Evolutionary conservation across 208 protist species (phyloP).

Genomic region (Leishmania braziliensis): DNA sequence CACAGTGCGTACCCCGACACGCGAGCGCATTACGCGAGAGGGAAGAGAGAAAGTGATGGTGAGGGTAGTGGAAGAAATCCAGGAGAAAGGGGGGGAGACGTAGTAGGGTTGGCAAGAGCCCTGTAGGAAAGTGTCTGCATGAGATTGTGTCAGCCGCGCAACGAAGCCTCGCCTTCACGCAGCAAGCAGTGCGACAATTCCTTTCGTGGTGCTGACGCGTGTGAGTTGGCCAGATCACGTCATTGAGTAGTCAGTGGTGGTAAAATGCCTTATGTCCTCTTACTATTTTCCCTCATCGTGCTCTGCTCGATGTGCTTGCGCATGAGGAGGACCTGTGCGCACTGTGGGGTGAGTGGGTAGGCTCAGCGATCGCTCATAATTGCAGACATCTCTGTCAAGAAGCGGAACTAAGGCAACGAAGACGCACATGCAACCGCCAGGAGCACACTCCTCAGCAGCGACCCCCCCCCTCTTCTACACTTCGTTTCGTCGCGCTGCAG

Average conservation of each 20-base stretch:
- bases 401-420: too few relatives aligned
- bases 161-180: not conserved
- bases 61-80: not conserved
- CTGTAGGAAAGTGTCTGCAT: not conserved
- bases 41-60: not conserved
- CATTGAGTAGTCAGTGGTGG: not conserved
- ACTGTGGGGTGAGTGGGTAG: not conserved
- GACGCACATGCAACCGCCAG: not conserved
- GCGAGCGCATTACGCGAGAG: too few relatives aligned
- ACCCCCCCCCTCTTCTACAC: not conserved
- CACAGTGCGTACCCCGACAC: not conserved
- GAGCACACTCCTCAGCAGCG: not conserved
- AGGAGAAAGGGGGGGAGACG: not conserved
- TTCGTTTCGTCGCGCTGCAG: not conserved
- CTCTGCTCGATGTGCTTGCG: not conserved
- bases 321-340: not conserved
- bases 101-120: not conserved
- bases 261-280: not conserved
- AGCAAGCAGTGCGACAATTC: not conserved
- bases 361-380: too few relatives aligned
- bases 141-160: not conserved
- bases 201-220: not conserved
- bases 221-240: not conserved
- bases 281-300: not conserved
- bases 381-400: too few relatives aligned